These are phyloP conservation scores for Leccinum variicolor DNA, from an alignment of 768 basidiomycete genomes.

Conservation along the genomic window DNA sequence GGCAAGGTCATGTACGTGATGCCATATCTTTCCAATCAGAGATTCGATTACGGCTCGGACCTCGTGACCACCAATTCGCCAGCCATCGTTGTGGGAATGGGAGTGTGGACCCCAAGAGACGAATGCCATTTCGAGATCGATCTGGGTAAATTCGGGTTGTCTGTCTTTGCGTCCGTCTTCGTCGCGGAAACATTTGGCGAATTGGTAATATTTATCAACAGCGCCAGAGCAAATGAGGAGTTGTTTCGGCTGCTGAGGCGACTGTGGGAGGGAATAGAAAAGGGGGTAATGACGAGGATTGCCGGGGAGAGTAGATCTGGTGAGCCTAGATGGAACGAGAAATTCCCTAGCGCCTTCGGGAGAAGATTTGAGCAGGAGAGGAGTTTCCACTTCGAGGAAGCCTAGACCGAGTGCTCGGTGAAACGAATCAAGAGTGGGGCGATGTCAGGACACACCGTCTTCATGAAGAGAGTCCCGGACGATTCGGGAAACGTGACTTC, in stretches of 20 bases:
- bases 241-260: slow-evolving; percentile 96
- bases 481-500: slow-evolving; percentile 79
- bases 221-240: slow-evolving; percentile 86
- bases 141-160: slow-evolving; percentile 95
- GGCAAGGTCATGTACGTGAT: slow-evolving; percentile 55
- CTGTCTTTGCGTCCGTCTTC: slow-evolving; percentile 94
- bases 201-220: slow-evolving; percentile 88
- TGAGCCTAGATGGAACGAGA: slow-evolving; percentile 74
- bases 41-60: slow-evolving; percentile 78
- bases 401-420: slow-evolving; percentile 41
- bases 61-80: slow-evolving; percentile 86
- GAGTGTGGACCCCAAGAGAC: slow-evolving; percentile 66
- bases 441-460: slow-evolving; percentile 48
- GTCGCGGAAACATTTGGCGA: slow-evolving; percentile 93
- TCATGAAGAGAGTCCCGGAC: slow-evolving; percentile 71
- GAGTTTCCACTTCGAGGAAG: slow-evolving; percentile 93
- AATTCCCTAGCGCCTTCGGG: slow-evolving; percentile 95
- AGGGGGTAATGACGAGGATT: slow-evolving; percentile 31
- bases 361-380: slow-evolving; percentile 84
- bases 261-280: slow-evolving; percentile 92
- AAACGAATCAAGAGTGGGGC: slow-evolving; percentile 5
- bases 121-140: slow-evolving; percentile 96
- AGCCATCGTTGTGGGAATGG: slow-evolving; percentile 35
- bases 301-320: slow-evolving; percentile 28
- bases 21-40: slow-evolving; percentile 75